Base-by-base conservation (phyloP, 164 flowering plant genomes). In the Tetrastigma voinierianum region DNA sequence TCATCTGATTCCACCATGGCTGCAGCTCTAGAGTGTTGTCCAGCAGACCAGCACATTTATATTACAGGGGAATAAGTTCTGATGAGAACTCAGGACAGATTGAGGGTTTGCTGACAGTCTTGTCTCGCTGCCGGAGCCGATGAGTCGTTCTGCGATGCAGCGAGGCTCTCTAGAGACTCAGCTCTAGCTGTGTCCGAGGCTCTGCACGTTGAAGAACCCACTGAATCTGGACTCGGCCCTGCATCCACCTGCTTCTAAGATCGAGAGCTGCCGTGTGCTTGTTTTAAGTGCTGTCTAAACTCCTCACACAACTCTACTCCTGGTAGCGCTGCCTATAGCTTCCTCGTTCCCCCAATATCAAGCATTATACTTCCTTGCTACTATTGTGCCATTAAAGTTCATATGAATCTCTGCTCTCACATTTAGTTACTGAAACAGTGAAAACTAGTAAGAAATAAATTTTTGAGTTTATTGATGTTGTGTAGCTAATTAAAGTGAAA, bases 11-110 rank as follows among this genome's bases (percentile, higher is more conserved):
- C 47, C 48, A 64, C 62, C 71, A 93, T 93, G 95, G 87, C 98
- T 1, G 93, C 97, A 1, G 98, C 98, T 1, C 74, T 94, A 1
- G 98, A 91, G 69, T 94, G 98, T 85, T 94, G 98, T 87, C 97
- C 6, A 76, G 96, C 67, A 3, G 97, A 91, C 23, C 97, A 94
- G 63, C 97, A 93, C 66, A 74, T 82, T n/a, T n/a, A n/a, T n/a
- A n/a, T n/a, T n/a, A n/a, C n/a, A 83, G 93, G 88, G 32, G 97
- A 91, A 81, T 93, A 91, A 69, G 93, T 91, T 14, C 79, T 94
- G 45, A 87, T 91, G 93, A 74, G 88, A 51, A 81, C 90, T 54
- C 71, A 82, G 0, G 81, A 85, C 79, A 81, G 97, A 82, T 93
- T 97, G 25, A 91, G 72, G 82, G 70, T 9, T 25, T 64, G 49